A percentile compares a stretch with the other conserved stretches of the same genome.
These are phyloP conservation scores for Funneliformis mosseae DNA, from an alignment of 192 early-diverging fungal species.

Conservation along the genomic window DNA sequence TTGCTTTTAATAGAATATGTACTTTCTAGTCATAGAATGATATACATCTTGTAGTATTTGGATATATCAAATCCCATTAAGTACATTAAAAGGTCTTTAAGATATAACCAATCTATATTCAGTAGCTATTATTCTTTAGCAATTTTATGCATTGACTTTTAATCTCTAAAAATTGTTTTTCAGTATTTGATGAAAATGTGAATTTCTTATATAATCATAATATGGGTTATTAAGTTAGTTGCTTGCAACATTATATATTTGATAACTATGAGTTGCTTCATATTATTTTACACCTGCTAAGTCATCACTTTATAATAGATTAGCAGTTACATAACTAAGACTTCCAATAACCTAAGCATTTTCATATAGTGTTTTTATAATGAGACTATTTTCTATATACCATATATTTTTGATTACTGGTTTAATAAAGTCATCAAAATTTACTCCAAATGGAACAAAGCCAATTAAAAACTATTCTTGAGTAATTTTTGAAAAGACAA, in stretches of 20 bases:
- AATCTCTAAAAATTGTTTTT: background rate
- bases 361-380: background rate
- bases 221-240: background rate
- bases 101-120: background rate
- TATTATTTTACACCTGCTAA: background rate
- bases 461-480: constrained; percentile 15
- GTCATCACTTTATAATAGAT: background rate
- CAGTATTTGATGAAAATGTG: background rate
- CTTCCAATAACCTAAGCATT: background rate
- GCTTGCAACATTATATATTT: background rate
- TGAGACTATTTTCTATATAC: background rate
- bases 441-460: background rate
- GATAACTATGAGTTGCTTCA: background rate
- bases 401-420: background rate
- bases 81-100: background rate
- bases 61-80: no score
- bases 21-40: constrained; percentile 33
- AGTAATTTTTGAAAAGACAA: background rate
- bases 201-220: background rate
- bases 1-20: background rate
- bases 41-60: background rate
- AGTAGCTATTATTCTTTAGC: background rate
- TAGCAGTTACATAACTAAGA: background rate
- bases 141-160: background rate
- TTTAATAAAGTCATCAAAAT: background rate